A percentile compares a stretch with the other conserved stretches of the same genome.
Evolutionary conservation across 108 stramenopile species (phyloP).

Genomic region (Cyclotella cryptica): DNA sequence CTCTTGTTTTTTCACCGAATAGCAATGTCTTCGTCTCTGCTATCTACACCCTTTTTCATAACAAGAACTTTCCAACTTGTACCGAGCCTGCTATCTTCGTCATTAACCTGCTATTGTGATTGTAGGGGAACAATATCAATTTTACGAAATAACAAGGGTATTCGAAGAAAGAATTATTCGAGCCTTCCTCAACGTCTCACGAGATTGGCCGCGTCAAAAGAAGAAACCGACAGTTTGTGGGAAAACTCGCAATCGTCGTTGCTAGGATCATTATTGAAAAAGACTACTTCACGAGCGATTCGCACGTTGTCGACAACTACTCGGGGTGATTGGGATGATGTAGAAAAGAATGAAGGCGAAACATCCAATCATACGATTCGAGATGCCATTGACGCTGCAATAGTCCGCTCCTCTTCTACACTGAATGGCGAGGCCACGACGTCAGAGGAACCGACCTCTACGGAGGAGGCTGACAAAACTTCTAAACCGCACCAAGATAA

Average conservation of each 20-base stretch:
- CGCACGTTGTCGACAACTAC: conserved; percentile 29
- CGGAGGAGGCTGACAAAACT: neutral
- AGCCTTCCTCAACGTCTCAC: neutral
- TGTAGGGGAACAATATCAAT: no score
- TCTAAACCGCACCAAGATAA: conserved; percentile 30
- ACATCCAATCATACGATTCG: conserved; percentile 6
- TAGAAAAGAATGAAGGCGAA: neutral
- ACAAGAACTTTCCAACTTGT: no score
- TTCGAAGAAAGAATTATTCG: no score
- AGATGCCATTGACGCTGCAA: conserved; percentile 29
- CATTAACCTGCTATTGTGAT: no score
- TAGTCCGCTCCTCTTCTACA: conserved; percentile 20
- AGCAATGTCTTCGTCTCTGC: no score
- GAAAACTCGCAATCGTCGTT: conserved; percentile 10
- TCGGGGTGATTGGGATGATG: conserved; percentile 3
- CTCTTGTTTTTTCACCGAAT: no score
- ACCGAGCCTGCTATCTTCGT: no score
- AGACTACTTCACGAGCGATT: conserved; percentile 24
- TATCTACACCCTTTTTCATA: no score
- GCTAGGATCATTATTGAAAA: conserved; percentile 32
- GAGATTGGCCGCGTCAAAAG: neutral
- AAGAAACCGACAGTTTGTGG: neutral
- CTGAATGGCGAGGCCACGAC: conserved; percentile 1
- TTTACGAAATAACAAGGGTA: no score
- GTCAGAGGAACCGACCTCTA: neutral